These are phyloP conservation scores for Mycena leptocephala DNA, from an alignment of 768 basidiomycete genomes.

Conservation along the genomic window DNA sequence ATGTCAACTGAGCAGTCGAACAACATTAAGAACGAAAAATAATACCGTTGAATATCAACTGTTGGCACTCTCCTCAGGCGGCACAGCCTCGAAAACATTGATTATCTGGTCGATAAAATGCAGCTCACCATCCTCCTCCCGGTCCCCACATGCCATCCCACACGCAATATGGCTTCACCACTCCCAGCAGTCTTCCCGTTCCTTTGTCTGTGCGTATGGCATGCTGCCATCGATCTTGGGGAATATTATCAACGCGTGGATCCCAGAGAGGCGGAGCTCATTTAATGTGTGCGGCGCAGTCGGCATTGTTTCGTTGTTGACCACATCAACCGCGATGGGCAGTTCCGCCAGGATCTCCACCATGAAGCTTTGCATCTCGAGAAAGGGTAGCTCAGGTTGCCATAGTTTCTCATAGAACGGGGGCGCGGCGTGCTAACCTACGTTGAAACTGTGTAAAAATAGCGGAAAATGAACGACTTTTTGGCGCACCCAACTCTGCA, in stretches of 20 bases:
- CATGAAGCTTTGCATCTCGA: no score
- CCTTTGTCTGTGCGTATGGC: neutral
- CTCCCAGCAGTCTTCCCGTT: neutral
- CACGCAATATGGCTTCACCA: neutral
- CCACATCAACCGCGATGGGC: neutral
- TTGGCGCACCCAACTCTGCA: slow-evolving; percentile 12
- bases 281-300: neutral
- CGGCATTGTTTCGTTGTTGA: neutral
- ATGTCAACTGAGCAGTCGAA: no score
- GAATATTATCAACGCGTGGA: neutral
- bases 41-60: no score
- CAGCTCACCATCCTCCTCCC: neutral
- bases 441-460: neutral
- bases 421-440: neutral
- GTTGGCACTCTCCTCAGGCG: no score
- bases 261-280: slow-evolving; percentile 6
- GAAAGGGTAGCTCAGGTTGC: neutral
- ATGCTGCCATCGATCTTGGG: neutral
- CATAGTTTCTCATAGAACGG: neutral
- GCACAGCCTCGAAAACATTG: no score
- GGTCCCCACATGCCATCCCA: neutral
- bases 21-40: no score
- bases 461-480: neutral
- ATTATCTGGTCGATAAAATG: neutral
- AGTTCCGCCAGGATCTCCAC: neutral